Percentiles rank a stretch among this genome's conserved stretches.
phyloP scores from a whole-genome alignment of 2,329 filamentous ascomycete species.

The Aspergillus fumigatus region DNA sequence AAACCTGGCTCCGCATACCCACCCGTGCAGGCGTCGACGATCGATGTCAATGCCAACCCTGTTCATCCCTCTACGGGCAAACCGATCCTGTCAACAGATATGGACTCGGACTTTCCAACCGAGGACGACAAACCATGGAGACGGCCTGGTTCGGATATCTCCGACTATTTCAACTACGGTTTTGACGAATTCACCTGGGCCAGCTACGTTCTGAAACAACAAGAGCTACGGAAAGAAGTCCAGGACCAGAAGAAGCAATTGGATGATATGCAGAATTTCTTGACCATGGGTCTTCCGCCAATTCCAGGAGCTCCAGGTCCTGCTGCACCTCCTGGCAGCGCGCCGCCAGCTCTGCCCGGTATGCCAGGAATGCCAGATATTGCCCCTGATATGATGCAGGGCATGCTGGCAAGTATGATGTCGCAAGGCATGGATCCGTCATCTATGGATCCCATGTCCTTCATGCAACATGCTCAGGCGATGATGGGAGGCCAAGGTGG shows the following conservation, averaged over 20 bases:
- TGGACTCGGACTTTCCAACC: slow-evolving; percentile 65
- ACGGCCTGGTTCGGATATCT: slow-evolving; percentile 86
- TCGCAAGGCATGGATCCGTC: slow-evolving; percentile 50
- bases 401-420: slow-evolving; percentile 54
- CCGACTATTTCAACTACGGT: slow-evolving; percentile 98
- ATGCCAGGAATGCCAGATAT: slow-evolving; percentile 48
- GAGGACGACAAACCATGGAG: slow-evolving; percentile 90
- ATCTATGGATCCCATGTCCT: slow-evolving; percentile 50
- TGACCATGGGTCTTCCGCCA: slow-evolving; percentile 48
- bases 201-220: slow-evolving; percentile 85
- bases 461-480: slow-evolving; percentile 51
- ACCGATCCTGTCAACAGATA: slow-evolving; percentile 75
- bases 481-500: slow-evolving; percentile 45
- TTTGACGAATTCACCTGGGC: slow-evolving; percentile 99
- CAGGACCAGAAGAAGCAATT: slow-evolving; percentile 71
- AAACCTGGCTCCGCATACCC: slow-evolving; percentile 61
- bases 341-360: slow-evolving; percentile 31
- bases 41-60: slow-evolving; percentile 81
- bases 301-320: slow-evolving; percentile 35
- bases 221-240: slow-evolving; percentile 70
- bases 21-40: slow-evolving; percentile 67
- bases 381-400: slow-evolving; percentile 54
- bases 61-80: slow-evolving; percentile 69
- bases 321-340: slow-evolving; percentile 22
- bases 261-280: slow-evolving; percentile 58